Percentiles rank a stretch among this genome's conserved stretches.
These are phyloP conservation scores for Scedosporium dehoogii DNA, from an alignment of 2,329 filamentous ascomycete species.

Conservation along the genomic window DNA sequence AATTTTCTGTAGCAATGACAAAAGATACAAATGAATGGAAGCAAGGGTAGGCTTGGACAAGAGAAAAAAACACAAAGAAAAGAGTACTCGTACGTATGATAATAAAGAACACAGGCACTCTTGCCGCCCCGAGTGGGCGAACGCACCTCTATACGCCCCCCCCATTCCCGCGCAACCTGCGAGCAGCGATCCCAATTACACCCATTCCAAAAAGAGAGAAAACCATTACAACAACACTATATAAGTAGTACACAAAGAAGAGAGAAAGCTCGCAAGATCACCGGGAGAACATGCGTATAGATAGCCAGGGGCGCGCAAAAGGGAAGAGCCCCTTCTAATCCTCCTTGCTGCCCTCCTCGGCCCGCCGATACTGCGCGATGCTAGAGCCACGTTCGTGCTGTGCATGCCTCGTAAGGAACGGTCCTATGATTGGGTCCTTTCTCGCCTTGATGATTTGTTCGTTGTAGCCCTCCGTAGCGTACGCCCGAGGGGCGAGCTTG, in stretches of 20 bases:
- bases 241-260: neutral
- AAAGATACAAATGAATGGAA: too few species aligned
- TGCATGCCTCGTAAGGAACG: slow-evolving; percentile 40
- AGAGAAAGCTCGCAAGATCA: neutral
- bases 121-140: too few species aligned
- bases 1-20: too few species aligned
- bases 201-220: too few species aligned
- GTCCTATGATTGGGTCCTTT: slow-evolving; percentile 73
- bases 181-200: too few species aligned
- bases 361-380: slow-evolving; percentile 68
- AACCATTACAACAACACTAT: neutral
- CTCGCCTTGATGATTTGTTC: slow-evolving; percentile 75
- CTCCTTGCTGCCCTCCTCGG: slow-evolving; percentile 97
- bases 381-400: slow-evolving; percentile 73
- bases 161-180: too few species aligned
- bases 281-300: neutral
- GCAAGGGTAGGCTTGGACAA: too few species aligned
- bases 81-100: too few species aligned
- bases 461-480: slow-evolving; percentile 78
- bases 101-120: too few species aligned
- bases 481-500: slow-evolving; percentile 82
- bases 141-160: too few species aligned
- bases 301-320: neutral
- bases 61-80: too few species aligned
- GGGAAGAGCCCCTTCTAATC: slow-evolving; percentile 55